phyloP scores from a whole-genome alignment of 805 yeast genomes.

The Grigorovia yakushimaensis region DNA sequence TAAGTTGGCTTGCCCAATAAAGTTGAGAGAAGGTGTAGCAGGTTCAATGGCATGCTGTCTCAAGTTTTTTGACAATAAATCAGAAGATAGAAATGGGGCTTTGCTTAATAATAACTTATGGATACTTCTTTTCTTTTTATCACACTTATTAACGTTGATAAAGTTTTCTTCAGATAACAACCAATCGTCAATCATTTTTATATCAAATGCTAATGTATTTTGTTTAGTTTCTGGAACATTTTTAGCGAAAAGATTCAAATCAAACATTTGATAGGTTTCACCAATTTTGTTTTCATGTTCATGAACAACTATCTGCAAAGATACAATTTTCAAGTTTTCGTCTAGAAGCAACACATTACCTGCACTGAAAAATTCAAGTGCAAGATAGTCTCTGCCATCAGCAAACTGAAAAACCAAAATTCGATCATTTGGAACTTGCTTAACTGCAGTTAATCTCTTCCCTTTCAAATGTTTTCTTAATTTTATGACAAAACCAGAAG shows the following conservation, averaged over 20 bases:
- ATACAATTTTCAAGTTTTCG: conserved; percentile 51
- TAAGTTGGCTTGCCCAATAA: conserved; percentile 19
- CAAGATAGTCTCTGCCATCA: conserved; percentile 69
- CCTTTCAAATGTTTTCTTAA: conserved; percentile 79
- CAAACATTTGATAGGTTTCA: conserved; percentile 56
- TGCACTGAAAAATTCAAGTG: conserved; percentile 88
- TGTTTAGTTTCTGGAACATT: conserved; percentile 6
- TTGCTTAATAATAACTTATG: conserved; percentile 61
- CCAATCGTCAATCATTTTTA: too few relatives aligned
- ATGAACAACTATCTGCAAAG: conserved; percentile 69
- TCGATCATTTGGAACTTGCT: conserved; percentile 72
- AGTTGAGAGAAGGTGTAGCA: conserved; percentile 29
- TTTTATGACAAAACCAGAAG: conserved; percentile 78
- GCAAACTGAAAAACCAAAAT: conserved; percentile 77
- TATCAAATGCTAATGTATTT: conserved; percentile 9
- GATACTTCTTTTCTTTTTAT: conserved; percentile 38
- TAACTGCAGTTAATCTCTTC: conserved; percentile 60
- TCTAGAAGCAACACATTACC: conserved; percentile 82
- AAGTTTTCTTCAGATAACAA: conserved; percentile 16
- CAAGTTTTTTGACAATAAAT: conserved; percentile 56
- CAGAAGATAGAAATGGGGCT: conserved; percentile 69
- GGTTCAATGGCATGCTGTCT: conserved; percentile 39
- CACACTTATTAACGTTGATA: neutral
- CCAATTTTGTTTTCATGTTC: conserved; percentile 69
- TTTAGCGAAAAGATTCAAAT: conserved; percentile 35